phyloP scores from a whole-genome alignment of 768 basidiomycete species.

The Trametes maxima region DNA sequence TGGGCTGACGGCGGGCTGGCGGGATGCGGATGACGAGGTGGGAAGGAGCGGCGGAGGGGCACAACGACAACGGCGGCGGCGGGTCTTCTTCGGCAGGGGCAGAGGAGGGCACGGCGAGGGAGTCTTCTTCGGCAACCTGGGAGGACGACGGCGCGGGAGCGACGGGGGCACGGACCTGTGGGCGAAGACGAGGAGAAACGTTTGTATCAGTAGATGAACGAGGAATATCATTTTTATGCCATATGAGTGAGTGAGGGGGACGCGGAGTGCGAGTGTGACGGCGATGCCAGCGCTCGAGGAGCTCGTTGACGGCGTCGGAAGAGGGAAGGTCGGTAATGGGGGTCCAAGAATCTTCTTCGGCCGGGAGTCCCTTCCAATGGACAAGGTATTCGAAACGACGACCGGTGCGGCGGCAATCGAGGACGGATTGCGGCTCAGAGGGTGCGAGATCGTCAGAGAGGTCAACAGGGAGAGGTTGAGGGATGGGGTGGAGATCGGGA shows the following conservation, averaged over 20 bases:
- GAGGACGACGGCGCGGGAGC: slow-evolving; percentile 1
- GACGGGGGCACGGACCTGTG: background rate
- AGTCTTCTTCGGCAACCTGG: slow-evolving; percentile 10
- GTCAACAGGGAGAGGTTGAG: background rate
- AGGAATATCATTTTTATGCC: slow-evolving; percentile 1
- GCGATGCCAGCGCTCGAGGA: slow-evolving; percentile 6
- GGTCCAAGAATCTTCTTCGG: slow-evolving; percentile 15
- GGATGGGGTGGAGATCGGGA: background rate
- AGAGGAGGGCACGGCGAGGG: slow-evolving; percentile 1
- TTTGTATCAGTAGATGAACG: background rate
- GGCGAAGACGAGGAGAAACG: too few relatives aligned
- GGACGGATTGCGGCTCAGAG: slow-evolving; percentile 1
- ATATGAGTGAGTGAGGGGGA: background rate
- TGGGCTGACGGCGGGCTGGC: background rate
- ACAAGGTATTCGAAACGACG: slow-evolving; percentile 6
- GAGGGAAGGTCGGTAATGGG: slow-evolving; percentile 9
- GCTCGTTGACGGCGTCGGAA: background rate
- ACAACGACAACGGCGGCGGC: background rate
- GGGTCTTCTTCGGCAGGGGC: slow-evolving; percentile 9
- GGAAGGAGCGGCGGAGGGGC: background rate
- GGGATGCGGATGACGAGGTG: slow-evolving; percentile 4
- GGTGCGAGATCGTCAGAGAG: background rate
- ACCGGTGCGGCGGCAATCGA: slow-evolving; percentile 7
- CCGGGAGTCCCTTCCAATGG: slow-evolving; percentile 4
- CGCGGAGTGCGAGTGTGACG: slow-evolving; percentile 6